Conservation (phyloP, 139 green algal species). For the Micractinium sp. region DNA sequence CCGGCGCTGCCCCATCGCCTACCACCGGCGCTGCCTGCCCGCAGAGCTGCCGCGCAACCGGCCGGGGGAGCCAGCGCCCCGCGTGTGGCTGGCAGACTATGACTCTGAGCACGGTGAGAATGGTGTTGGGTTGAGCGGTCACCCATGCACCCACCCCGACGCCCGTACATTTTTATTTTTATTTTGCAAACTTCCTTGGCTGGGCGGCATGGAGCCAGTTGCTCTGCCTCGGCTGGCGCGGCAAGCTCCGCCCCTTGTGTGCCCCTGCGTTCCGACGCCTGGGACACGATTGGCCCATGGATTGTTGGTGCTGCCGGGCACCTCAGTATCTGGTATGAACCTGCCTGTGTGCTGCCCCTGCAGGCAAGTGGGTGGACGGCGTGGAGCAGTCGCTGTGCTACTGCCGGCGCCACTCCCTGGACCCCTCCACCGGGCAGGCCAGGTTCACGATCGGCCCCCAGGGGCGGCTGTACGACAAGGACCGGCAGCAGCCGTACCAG, state of each 20-base stretch:
- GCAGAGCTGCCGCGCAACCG: not conserved
- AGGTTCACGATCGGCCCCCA: not conserved
- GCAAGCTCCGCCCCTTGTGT: not conserved
- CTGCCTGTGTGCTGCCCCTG: not conserved
- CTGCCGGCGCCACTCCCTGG: constrained; percentile 34
- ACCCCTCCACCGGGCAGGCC: not conserved
- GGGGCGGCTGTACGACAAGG: not conserved
- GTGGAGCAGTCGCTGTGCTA: constrained; percentile 41
- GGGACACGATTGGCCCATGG: no score
- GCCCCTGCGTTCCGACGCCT: not conserved
- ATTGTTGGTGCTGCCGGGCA: no score
- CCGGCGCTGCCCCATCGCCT: constrained; percentile 62
- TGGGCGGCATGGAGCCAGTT: not conserved
- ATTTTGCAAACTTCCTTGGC: not conserved
- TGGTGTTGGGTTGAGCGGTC: not conserved
- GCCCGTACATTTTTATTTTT: not conserved
- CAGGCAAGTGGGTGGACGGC: constrained; percentile 16
- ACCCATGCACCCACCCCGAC: not conserved
- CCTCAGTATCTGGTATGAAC: no score
- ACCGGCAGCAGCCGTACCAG: not conserved
- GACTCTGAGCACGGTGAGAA: constrained; percentile 3
- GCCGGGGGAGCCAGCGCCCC: not conserved
- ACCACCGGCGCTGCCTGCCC: constrained; percentile 62
- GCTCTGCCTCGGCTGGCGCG: not conserved
- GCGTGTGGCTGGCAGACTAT: constrained; percentile 31